Evolutionary conservation across 83 land plant species (phyloP).

Genomic region (Picea abies): DNA sequence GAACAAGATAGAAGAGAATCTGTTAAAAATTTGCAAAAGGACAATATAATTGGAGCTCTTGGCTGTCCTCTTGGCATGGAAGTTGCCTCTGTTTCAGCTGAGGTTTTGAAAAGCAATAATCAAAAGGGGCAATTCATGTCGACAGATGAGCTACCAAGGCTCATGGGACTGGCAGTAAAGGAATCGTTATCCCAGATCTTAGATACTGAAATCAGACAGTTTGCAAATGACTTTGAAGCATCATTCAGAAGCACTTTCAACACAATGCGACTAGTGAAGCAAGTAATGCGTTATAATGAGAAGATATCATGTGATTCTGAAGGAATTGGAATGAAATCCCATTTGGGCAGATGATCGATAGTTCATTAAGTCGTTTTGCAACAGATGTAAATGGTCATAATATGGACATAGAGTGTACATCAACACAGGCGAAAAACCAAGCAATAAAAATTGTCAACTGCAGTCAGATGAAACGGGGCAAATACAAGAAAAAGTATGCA

Average conservation of each 20-base stretch:
- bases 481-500: too few relatives aligned
- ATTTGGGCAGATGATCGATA: background rate
- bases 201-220: background rate
- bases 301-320: background rate
- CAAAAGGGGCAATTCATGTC: too few relatives aligned
- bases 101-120: background rate
- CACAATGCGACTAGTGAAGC: background rate
- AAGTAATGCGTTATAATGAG: background rate
- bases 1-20: background rate
- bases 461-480: too few relatives aligned
- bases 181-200: too few relatives aligned
- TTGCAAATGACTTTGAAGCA: background rate
- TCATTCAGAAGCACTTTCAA: conserved; percentile 12
- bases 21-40: background rate
- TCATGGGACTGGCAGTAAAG: too few relatives aligned
- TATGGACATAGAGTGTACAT: too few relatives aligned
- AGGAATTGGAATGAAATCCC: background rate
- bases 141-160: too few relatives aligned
- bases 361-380: background rate
- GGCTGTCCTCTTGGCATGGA: conserved; percentile 3
- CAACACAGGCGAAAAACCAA: too few relatives aligned
- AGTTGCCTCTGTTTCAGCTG: conserved; percentile 6
- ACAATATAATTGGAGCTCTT: background rate
- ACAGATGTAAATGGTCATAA: background rate
- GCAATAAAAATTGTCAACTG: too few relatives aligned